Evolutionary conservation across 2,329 filamentous ascomycete genomes (phyloP).

Genomic region (Neobulgaria alba): DNA sequence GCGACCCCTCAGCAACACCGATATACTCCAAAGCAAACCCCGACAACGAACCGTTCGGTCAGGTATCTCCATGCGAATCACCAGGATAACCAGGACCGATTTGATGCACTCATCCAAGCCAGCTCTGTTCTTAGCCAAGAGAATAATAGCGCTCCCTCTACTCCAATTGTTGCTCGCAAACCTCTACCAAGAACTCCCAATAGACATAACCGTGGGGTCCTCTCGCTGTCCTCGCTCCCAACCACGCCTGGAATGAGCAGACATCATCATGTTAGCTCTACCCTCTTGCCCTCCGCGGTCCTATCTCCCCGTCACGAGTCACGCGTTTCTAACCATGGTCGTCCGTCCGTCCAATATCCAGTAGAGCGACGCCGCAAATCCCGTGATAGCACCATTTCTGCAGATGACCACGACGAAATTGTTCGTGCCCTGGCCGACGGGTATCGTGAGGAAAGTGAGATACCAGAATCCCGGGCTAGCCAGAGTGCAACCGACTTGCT

Average conservation of each 20-base stretch:
- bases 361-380: constrained; percentile 58
- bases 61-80: constrained; percentile 37
- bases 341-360: constrained; percentile 33
- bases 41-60: constrained; percentile 31
- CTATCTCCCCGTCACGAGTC: constrained; percentile 54
- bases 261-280: constrained; percentile 34
- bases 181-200: constrained; percentile 38
- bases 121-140: constrained; percentile 73
- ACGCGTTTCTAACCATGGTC: constrained; percentile 32
- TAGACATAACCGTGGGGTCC: constrained; percentile 65
- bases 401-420: constrained; percentile 46
- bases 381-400: constrained; percentile 79
- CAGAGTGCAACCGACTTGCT: constrained; percentile 69
- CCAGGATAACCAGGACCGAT: constrained; percentile 54
- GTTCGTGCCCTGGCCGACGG: constrained; percentile 38
- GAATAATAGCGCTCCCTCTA: constrained; percentile 65
- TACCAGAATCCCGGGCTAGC: constrained; percentile 68
- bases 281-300: constrained; percentile 53
- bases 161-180: constrained; percentile 37
- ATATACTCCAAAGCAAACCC: constrained; percentile 44
- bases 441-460: constrained; percentile 42
- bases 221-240: constrained; percentile 79
- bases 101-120: constrained; percentile 68
- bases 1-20: constrained; percentile 35
- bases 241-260: constrained; percentile 59